Base-by-base conservation (phyloP, 2,329 filamentous ascomycete species). In the Hymenoscyphus infarciens region DNA sequence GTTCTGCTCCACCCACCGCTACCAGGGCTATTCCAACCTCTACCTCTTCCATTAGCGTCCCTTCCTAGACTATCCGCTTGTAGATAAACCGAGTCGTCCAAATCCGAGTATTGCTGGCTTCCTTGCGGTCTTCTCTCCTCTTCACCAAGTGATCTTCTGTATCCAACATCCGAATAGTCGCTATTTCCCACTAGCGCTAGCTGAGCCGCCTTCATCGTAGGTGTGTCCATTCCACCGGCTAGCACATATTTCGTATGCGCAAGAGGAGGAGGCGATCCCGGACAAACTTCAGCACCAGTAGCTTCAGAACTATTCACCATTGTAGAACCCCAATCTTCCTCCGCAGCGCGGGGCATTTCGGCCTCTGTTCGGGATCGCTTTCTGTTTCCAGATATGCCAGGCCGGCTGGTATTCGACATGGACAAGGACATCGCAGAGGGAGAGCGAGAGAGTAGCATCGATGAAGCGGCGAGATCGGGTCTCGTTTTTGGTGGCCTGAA, bases 1-100 rank as follows among this genome's bases (percentile, higher is more conserved):
- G 84, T 76, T 19, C 79, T 78, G 33, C 83, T 81, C 87, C 86
- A 89, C 42, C 80, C 77, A 15, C 75, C 75, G 0, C 63, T 60
- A 69, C 71, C 67, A 15, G 64, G 61, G 62, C 65, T 64, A 56
- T 54, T 59, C 58, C 63, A 65, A 38, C 63, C 63, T 38, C 66
- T 61, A 6, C 64, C 61, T 29, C 67, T 61, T 4, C 68, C 70
- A 64, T 71, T 70, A 5, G 56, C 61, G 39, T 70, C 66, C 38
- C 64, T 63, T 15, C 67, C 66, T 25, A 66, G 58, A 27, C 61
- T 61, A 61, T 66, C 64, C 19, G 57, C 49, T 16, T 62, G 62
- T 22, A 69, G 64, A 35, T 64, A 64, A n/a, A 42, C 42, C n/a
- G 59, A 58, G 11, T 59, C 63, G 45, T 66, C 66, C 31, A 64